Base-by-base conservation (phyloP, 1,139 yeast genomes). In the Candida smagusa region DNA sequence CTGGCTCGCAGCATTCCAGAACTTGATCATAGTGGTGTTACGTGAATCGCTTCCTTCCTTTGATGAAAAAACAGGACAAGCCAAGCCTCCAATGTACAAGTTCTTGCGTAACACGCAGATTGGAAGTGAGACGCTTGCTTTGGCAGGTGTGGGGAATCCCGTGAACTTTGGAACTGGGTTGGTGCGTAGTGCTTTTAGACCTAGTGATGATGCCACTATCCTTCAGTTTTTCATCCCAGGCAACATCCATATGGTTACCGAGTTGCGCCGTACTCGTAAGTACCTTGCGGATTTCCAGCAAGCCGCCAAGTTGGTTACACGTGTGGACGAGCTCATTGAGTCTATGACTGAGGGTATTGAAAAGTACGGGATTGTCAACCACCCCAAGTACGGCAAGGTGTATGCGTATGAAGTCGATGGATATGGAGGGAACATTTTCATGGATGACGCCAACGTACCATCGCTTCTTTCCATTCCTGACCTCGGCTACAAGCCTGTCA, bases 401-500 rank as follows among this genome's bases (percentile, higher is more conserved):
- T 86, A 79, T 50, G 96, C 96, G 0, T 88, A 83, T 50, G 96
- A 88, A 56, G 83, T 88, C 7, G 96, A 88, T 57, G 96, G 96
- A 0, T 89, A 75, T 55, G 96, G 95, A 1, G 74, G 95, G 23
- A 49, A 73, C 0, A 63, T 78, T 9, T 68, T 81, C 43, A 87
- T 89, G 95, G 96, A 88, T 58, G 96, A 88, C 59, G 96, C 96
- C 16, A 88, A 88, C 50, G 71, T 89, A 24, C 96, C 96, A 1
- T 86, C 95, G 0, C 68, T 88, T 30, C 65, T 88, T 30, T 76
- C 96, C 0, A 68, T 89, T 23, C 96, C 96, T 0, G 92, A 85
- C 48, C 62, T 87, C 59, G 96, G 95, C 0, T 85, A 76, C 53
- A 50, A 78, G 7, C 59, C 66, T 8, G 53, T 50, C 6, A 59